phyloP scores from a whole-genome alignment of 1,284 basidiomycete species.

The Sanguinoderma infundibulare region DNA sequence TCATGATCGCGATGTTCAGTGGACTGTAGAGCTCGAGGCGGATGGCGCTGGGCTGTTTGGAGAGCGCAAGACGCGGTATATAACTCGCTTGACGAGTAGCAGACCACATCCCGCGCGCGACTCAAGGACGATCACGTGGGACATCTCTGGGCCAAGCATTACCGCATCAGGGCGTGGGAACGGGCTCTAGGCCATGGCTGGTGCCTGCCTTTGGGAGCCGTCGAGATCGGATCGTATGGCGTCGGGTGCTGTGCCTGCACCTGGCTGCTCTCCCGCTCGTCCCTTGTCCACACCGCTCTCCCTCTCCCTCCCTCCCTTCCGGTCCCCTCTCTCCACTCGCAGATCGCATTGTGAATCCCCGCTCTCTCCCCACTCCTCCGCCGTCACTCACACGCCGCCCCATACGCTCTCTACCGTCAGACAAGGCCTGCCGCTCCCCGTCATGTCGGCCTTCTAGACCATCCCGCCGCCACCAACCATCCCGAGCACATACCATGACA shows the following conservation, averaged over 20 bases:
- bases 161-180: background rate
- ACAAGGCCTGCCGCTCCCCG: background rate
- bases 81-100: background rate
- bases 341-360: background rate
- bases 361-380: background rate
- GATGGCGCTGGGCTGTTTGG: background rate
- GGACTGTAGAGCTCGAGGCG: background rate
- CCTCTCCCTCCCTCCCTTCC: background rate
- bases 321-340: background rate
- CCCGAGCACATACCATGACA: background rate
- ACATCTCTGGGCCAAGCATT: background rate
- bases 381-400: background rate
- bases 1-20: conserved; percentile 47
- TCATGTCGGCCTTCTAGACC: background rate
- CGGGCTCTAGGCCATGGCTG: background rate
- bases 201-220: background rate
- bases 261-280: background rate
- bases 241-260: background rate
- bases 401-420: background rate
- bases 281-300: background rate
- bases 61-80: background rate
- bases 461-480: background rate
- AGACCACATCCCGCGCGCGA: background rate
- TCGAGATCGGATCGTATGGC: background rate
- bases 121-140: background rate